A percentile compares a stretch with the other conserved stretches of the same genome.
phyloP scores from a whole-genome alignment of 805 yeast genomes.

The Yarrowia yakushimensis region DNA sequence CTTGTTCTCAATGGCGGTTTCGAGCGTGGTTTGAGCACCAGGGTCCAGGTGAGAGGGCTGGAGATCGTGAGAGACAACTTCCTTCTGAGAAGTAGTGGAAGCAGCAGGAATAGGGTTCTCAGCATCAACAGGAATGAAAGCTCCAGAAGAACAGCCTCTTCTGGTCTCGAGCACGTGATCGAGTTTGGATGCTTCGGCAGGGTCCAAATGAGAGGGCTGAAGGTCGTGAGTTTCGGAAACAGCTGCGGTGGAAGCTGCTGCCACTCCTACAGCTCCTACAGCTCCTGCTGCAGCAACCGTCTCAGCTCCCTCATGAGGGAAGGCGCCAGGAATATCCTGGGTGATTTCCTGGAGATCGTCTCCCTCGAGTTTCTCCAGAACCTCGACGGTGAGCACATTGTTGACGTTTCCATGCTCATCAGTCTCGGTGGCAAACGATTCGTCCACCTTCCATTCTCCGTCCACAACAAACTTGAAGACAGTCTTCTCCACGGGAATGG shows the following conservation, averaged over 20 bases:
- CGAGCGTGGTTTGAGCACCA: neutral
- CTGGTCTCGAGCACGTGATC: neutral
- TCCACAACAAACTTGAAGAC: slow-evolving; percentile 58
- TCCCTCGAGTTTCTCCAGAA: neutral
- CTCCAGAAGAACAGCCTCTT: neutral
- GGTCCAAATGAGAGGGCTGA: neutral
- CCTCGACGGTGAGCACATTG: slow-evolving; percentile 6
- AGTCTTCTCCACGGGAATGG: slow-evolving; percentile 31
- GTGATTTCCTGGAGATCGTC: slow-evolving; percentile 16
- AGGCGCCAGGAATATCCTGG: slow-evolving; percentile 20
- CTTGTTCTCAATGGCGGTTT: neutral
- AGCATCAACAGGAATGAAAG: neutral
- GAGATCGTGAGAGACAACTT: neutral
- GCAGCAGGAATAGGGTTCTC: neutral
- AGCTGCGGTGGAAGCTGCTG: neutral
- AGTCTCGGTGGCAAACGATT: slow-evolving; percentile 32
- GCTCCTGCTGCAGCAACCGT: too few species aligned
- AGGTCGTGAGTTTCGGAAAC: neutral
- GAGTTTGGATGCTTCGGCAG: neutral
- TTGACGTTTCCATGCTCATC: slow-evolving; percentile 30
- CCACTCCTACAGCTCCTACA: too few species aligned
- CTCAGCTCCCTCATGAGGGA: neutral
- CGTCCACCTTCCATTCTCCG: slow-evolving; percentile 52
- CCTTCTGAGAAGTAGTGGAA: neutral
- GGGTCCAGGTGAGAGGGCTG: neutral